phyloP scores from a whole-genome alignment of 345 rosid genomes.

The Orychophragmus violaceus region DNA sequence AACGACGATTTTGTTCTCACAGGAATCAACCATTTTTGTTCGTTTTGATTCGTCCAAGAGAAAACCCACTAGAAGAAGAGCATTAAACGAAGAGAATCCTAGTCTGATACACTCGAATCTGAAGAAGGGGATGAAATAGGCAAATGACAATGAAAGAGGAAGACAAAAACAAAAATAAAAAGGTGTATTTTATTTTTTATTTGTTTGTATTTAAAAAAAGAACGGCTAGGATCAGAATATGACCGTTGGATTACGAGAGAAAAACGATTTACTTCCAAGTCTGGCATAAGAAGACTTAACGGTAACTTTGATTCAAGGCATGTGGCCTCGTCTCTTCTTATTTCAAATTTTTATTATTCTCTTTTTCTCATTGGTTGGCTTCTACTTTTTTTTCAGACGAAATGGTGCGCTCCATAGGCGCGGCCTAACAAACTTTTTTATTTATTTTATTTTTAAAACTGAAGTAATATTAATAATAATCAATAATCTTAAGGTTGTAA shows the following conservation, averaged over 20 bases:
- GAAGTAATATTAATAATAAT: background rate
- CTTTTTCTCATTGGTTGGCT: background rate
- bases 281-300: constrained; percentile 12
- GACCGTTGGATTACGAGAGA: constrained; percentile 18
- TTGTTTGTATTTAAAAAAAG: background rate
- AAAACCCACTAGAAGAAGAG: too few relatives aligned
- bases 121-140: constrained; percentile 8
- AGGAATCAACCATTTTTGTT: too few relatives aligned
- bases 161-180: too few relatives aligned
- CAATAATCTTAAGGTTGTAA: background rate
- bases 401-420: constrained; percentile 28
- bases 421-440: constrained; percentile 15
- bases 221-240: constrained; percentile 7
- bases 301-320: constrained; percentile 29
- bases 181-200: background rate
- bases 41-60: too few relatives aligned
- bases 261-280: constrained; percentile 23
- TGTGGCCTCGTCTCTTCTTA: constrained; percentile 14
- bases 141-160: too few relatives aligned
- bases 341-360: constrained; percentile 10
- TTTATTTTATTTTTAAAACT: background rate
- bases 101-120: background rate
- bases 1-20: too few relatives aligned
- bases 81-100: too few relatives aligned
- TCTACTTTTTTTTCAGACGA: constrained; percentile 4